These are phyloP conservation scores for Fragosphaeria purpurea DNA, from an alignment of 2,329 filamentous ascomycete genomes.

Conservation along the genomic window DNA sequence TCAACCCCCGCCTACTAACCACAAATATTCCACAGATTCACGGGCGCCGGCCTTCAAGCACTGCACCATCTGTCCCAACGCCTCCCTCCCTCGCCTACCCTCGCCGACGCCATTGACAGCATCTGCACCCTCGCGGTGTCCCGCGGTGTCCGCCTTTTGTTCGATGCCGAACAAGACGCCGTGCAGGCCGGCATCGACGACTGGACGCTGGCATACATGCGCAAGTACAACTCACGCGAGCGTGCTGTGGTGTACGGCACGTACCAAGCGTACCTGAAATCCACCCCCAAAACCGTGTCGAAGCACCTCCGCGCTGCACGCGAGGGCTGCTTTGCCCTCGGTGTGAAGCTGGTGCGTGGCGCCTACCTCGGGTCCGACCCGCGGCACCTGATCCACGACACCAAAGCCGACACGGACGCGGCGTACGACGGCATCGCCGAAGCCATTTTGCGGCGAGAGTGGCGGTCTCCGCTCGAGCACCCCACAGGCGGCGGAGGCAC, in stretches of 20 bases:
- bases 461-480: slow-evolving; percentile 39
- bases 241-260: slow-evolving; percentile 68
- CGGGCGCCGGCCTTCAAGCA: slow-evolving; percentile 67
- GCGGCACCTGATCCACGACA: slow-evolving; percentile 59
- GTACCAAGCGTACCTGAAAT: slow-evolving; percentile 69
- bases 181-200: slow-evolving; percentile 72
- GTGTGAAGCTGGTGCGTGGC: slow-evolving; percentile 66
- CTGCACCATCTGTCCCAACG: slow-evolving; percentile 55
- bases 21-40: slow-evolving; percentile 45
- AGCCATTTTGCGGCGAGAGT: slow-evolving; percentile 54
- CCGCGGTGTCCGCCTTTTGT: slow-evolving; percentile 63
- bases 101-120: slow-evolving; percentile 60
- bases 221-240: slow-evolving; percentile 58
- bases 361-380: slow-evolving; percentile 65
- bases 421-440: slow-evolving; percentile 65
- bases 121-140: slow-evolving; percentile 64
- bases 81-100: slow-evolving; percentile 50
- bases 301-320: slow-evolving; percentile 50
- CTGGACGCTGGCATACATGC: slow-evolving; percentile 70
- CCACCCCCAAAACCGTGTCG: slow-evolving; percentile 44
- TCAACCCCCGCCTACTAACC: background rate
- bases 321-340: slow-evolving; percentile 53
- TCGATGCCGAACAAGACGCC: slow-evolving; percentile 76
- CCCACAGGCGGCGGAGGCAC: slow-evolving; percentile 3
- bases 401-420: slow-evolving; percentile 58